These are phyloP conservation scores for Chlorella sp. DNA, from an alignment of 139 green algal species.

Conservation along the genomic window DNA sequence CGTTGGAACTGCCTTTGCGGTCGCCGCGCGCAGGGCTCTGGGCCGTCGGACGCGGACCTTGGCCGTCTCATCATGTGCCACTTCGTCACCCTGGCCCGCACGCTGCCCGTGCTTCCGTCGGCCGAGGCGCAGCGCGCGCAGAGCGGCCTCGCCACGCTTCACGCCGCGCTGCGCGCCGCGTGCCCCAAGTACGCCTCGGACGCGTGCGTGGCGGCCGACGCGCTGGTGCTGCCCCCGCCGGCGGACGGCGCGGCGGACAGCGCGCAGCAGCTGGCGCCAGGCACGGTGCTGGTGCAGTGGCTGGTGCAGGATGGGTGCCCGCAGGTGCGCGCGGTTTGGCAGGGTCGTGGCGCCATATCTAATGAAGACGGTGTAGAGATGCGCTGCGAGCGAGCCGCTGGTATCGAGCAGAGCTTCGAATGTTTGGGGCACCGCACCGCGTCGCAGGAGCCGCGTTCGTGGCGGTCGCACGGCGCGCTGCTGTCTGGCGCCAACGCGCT, in stretches of 20 bases:
- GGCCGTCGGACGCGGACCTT: slow-evolving; percentile 13
- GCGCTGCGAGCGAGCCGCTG: no score
- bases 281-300: slow-evolving; percentile 30
- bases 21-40: background rate
- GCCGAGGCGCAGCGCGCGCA: slow-evolving; percentile 8
- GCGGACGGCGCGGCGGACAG: background rate
- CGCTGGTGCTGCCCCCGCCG: slow-evolving; percentile 23
- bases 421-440: no score
- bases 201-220: slow-evolving; percentile 25
- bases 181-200: slow-evolving; percentile 34
- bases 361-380: no score
- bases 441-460: slow-evolving; percentile 22
- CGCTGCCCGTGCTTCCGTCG: background rate
- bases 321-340: no score
- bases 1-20: background rate
- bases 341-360: no score
- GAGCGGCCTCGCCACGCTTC: slow-evolving; percentile 11
- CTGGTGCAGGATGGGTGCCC: slow-evolving; percentile 30
- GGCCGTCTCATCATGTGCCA: slow-evolving; percentile 28
- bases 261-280: background rate
- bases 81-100: slow-evolving; percentile 7
- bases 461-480: background rate
- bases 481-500: no score
- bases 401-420: no score
- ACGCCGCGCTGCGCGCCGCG: slow-evolving; percentile 7